Base-by-base conservation (phyloP, 805 yeast genomes). In the Cyberlindnera saturnus region DNA sequence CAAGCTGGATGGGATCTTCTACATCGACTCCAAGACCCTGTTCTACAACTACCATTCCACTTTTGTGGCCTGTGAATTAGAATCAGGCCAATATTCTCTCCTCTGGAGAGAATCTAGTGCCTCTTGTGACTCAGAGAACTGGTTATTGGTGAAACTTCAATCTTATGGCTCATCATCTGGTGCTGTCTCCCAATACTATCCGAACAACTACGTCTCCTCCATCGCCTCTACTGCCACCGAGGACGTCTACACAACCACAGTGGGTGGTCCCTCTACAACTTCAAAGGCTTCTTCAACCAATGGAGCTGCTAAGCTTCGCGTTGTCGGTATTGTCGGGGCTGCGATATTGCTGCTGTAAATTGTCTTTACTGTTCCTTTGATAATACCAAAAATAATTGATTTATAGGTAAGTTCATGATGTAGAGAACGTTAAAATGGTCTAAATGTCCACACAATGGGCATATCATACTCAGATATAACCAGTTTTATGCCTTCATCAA, bases 71-170 rank as follows among this genome's bases (percentile, higher is more conserved):
- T 55, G 60, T 41, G 48, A 43, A 20, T 33, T 34, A 34, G 19
- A 32, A 11, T 28, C 11, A 39, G 47, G 41, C 2, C 32, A 46
- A 20, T 54, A 52, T 34, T 31, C 44, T 5, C 39, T 54, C n/a
- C 41, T 48, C 31, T 56, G 60, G 60, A 49, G 53, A 38, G 43
- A 41, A 17, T 14, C 39, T 20, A 57, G 51, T 36, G 56, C 55
- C 13, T 41, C 53, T 3, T 52, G 56, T 9, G 42, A 17, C 41
- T 28, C 15, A 48, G 55, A 46, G 33, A 54, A 50, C 23, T 54
- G 56, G 55, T 32, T 52, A 2, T 33, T 52, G 14, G 56, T 55
- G 15, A 40, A 48, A 30, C 32, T 56, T 9, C 18, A 46, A 19
- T 40, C 50, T 4, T 51, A 43, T 19, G 38, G 44, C 3, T 18